Evolutionary conservation across 495 filamentous ascomycete species (phyloP), one percentile per base, ranked within the genome.

Genomic region (Massariosphaeria phaeospora): DNA sequence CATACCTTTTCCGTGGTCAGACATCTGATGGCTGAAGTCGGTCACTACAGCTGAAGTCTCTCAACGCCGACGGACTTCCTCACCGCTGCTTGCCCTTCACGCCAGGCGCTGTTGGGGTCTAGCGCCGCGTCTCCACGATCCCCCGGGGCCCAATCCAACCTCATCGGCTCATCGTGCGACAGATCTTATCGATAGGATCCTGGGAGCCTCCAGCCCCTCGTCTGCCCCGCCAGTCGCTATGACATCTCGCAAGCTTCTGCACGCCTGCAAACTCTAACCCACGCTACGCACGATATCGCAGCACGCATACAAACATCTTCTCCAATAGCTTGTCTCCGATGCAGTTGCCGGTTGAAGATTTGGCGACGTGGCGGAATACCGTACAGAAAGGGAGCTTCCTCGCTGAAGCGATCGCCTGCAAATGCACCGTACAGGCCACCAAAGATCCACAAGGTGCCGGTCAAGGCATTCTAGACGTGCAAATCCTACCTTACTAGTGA

Each of bases 111-210:
- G 23, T 40, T 52, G 29, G 47, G 47, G 45, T 20, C 18, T 52
- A 58, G 55, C 46, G 38, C 24, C n/a, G 17, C n/a, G 17, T 24
- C 34, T 35, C 40, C 34, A n/a, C 39, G 50, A 53, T 53, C n/a
- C 29, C 36, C 38, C 31, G 39, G n/a, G n/a, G n/a, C n/a, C n/a
- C n/a, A n/a, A n/a, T n/a, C 43, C 25, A 18, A 48, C 43, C 42
- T 31, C 46, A 29, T 45, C 18, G 45, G 33, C 25, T 21, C 46
- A 29, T 45, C 18, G 45, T 34, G 18, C 21, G 15, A n/a, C 35
- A 54, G 57, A 51, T 48, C 52, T 58, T 58, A 63, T 56, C 54
- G 54, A 52, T 49, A 42, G 31, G 43, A 47, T 9, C 24, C 45
- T 38, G 25, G 30, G 21, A 9, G 23, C 13, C 13, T 7, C n/a